Conservation (phyloP, 176 grass and related monocot species). For the Eleusine indica region DNA sequence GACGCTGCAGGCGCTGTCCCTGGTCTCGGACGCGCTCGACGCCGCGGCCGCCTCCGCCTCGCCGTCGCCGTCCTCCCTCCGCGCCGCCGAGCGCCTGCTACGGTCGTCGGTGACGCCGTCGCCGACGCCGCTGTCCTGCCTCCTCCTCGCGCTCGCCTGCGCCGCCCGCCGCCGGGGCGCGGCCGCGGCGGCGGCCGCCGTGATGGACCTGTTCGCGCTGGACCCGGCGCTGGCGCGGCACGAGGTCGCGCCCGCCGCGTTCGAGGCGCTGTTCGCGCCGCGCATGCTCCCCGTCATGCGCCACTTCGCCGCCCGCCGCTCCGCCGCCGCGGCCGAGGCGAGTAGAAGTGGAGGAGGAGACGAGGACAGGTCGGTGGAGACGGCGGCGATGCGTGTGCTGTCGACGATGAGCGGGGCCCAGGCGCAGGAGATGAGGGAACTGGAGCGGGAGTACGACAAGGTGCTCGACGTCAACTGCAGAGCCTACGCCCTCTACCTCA, state of each 20-base stretch:
- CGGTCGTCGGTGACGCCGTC: constrained; percentile 31
- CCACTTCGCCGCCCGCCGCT: constrained; percentile 62
- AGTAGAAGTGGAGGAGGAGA: neutral
- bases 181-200: constrained; percentile 25
- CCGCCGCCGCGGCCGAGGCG: constrained; percentile 34
- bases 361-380: constrained; percentile 44
- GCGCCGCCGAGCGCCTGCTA: constrained; percentile 57
- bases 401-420: constrained; percentile 66
- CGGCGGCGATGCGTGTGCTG: constrained; percentile 52
- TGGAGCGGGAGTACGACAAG: constrained; percentile 64
- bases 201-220: constrained; percentile 66
- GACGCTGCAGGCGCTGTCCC: constrained; percentile 53
- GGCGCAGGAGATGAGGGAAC: constrained; percentile 55
- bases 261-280: constrained; percentile 71
- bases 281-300: constrained; percentile 60
- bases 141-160: constrained; percentile 56
- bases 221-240: constrained; percentile 63
- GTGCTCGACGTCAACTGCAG: constrained; percentile 64
- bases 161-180: constrained; percentile 40
- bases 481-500: constrained; percentile 56
- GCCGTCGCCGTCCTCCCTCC: constrained; percentile 53
- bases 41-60: constrained; percentile 26
- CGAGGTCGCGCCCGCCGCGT: constrained; percentile 58
- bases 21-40: constrained; percentile 63
- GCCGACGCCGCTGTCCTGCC: constrained; percentile 43